Conservation (phyloP, 768 basidiomycete genomes). For the Calocybe cyanea region DNA sequence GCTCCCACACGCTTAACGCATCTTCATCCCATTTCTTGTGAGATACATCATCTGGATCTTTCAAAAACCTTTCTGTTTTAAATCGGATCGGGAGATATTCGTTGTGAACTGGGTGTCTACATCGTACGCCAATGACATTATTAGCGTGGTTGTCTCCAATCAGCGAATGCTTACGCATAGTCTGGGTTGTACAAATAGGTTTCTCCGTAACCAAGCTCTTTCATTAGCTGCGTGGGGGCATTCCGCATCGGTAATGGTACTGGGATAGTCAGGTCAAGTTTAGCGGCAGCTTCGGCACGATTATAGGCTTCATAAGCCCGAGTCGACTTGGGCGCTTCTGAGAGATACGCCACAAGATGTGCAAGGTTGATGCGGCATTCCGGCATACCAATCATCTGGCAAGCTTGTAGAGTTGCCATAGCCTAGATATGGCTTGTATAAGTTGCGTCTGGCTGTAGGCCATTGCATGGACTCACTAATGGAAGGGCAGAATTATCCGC, state of each 20-base stretch:
- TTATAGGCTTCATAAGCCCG: constrained; percentile 77
- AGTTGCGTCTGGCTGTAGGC: not conserved
- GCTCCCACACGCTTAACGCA: constrained; percentile 53
- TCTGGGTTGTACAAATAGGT: constrained; percentile 63
- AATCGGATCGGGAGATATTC: constrained; percentile 55
- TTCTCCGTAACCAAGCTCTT: constrained; percentile 62
- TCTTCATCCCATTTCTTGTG: constrained; percentile 61
- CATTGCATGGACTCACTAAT: constrained; percentile 40
- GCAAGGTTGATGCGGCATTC: constrained; percentile 78
- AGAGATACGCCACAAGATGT: constrained; percentile 72
- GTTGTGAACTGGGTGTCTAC: constrained; percentile 63
- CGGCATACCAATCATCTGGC: constrained; percentile 74
- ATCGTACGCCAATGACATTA: not conserved
- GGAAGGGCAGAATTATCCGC: constrained; percentile 78
- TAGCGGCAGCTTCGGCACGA: constrained; percentile 59
- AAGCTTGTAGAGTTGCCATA: constrained; percentile 58
- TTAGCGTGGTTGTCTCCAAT: not conserved
- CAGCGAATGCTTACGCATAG: constrained; percentile 36
- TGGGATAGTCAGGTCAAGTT: constrained; percentile 44
- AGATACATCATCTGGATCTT: constrained; percentile 35
- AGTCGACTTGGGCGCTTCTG: constrained; percentile 82
- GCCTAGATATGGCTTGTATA: constrained; percentile 36
- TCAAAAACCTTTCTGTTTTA: constrained; percentile 40
- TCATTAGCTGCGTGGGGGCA: constrained; percentile 71
- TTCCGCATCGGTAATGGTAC: constrained; percentile 77